Conservation (phyloP, 2,329 filamentous ascomycete genomes). For the Exophiala viscosa region DNA sequence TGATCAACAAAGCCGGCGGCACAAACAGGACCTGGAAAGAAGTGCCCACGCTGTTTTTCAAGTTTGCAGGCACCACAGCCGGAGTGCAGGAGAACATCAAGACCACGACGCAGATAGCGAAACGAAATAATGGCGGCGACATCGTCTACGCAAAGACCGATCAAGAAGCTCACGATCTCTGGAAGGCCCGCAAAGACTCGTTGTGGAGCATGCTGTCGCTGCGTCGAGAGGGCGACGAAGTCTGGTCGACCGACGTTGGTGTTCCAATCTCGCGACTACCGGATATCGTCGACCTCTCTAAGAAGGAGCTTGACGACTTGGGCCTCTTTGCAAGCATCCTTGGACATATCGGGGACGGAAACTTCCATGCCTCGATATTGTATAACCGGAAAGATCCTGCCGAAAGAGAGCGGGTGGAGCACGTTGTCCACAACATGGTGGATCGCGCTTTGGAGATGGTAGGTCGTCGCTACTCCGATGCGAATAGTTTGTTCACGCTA, state of each 20-base stretch:
- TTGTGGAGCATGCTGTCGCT: constrained; percentile 75
- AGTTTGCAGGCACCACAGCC: constrained; percentile 63
- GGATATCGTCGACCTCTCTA: constrained; percentile 70
- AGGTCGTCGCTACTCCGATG: constrained; percentile 56
- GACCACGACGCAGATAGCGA: constrained; percentile 63
- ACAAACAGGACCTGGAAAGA: constrained; percentile 65
- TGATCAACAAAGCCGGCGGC: constrained; percentile 70
- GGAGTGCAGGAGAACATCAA: constrained; percentile 75
- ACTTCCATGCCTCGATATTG: constrained; percentile 91
- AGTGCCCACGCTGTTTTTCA: constrained; percentile 77
- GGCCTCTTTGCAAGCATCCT: constrained; percentile 83
- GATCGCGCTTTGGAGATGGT: constrained; percentile 89
- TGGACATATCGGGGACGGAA: constrained; percentile 88
- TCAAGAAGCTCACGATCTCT: constrained; percentile 71
- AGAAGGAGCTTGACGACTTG: constrained; percentile 82
- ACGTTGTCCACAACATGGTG: constrained; percentile 85
- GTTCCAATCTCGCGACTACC: constrained; percentile 68
- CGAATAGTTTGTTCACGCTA: too few relatives aligned
- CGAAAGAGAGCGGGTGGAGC: constrained; percentile 72
- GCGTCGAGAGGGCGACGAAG: constrained; percentile 57
- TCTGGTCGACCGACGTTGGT: constrained; percentile 84
- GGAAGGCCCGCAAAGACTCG: constrained; percentile 79
- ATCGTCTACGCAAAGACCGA: constrained; percentile 73
- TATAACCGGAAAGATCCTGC: constrained; percentile 68
- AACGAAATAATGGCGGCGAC: constrained; percentile 57